These are phyloP conservation scores for Pichia sp. DNA, from an alignment of 1,139 yeast genomes.

Conservation along the genomic window DNA sequence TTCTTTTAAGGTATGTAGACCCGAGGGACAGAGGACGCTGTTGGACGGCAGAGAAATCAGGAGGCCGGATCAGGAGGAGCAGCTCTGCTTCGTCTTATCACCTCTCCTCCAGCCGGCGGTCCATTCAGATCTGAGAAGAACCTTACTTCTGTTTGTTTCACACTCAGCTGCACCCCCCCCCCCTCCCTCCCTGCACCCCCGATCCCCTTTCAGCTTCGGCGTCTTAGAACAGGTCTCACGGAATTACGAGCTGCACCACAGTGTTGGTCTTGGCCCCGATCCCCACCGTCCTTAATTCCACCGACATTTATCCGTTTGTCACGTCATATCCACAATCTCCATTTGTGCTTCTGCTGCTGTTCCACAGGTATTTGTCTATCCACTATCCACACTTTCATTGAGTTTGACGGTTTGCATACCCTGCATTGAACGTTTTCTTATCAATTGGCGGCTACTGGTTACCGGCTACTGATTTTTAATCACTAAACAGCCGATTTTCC, in stretches of 20 bases:
- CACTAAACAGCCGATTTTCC: not conserved
- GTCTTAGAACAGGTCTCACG: not conserved
- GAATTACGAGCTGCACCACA: not conserved
- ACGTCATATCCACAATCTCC: not conserved
- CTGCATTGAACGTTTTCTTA: not conserved
- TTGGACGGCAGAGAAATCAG: not conserved
- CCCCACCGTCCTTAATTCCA: not conserved
- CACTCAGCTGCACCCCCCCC: no score
- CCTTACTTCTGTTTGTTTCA: no score
- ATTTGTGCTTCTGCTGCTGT: no score
- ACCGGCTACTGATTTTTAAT: no score
- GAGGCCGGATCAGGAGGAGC: not conserved
- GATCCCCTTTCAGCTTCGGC: no score
- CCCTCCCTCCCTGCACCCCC: no score
- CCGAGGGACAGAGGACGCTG: not conserved
- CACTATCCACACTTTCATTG: not conserved
- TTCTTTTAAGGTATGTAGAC: not conserved
- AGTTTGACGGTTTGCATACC: not conserved
- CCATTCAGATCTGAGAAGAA: no score
- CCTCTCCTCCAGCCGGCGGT: no score
- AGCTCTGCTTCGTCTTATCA: no score
- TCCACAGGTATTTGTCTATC: no score
- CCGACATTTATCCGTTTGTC: not conserved
- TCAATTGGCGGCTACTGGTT: not conserved
- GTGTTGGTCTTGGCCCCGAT: not conserved